A percentile compares a stretch with the other conserved stretches of the same genome.
These are phyloP conservation scores for Mentha longifolia DNA, from an alignment of 257 asterid species.

Conservation along the genomic window DNA sequence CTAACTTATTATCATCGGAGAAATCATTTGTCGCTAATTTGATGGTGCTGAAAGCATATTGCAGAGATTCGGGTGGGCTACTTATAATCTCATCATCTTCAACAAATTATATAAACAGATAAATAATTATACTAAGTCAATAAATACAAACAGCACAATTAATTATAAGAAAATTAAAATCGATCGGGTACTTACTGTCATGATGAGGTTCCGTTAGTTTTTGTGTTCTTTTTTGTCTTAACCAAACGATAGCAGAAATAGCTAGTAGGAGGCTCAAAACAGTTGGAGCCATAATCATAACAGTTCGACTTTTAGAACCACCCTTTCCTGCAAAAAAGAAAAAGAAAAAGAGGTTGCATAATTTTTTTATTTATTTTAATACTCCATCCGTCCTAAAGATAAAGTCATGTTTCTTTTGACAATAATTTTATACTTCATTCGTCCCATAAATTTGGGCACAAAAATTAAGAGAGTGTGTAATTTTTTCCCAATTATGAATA, in stretches of 20 bases:
- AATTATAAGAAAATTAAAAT: neutral
- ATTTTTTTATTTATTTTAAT: too few species aligned
- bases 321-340: slow-evolving; percentile 32
- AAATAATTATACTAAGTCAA: too few species aligned
- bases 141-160: too few species aligned
- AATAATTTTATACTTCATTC: too few species aligned
- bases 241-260: neutral
- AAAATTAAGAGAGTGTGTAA: too few species aligned
- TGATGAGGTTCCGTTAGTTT: neutral
- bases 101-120: neutral
- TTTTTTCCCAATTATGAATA: too few species aligned
- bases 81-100: too few species aligned
- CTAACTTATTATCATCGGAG: slow-evolving; percentile 36
- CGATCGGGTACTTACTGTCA: too few species aligned
- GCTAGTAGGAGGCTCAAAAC: slow-evolving; percentile 19
- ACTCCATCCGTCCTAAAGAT: too few species aligned
- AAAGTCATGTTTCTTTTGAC: too few species aligned
- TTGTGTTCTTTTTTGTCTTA: slow-evolving; percentile 13
- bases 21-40: slow-evolving; percentile 41
- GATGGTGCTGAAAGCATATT: slow-evolving; percentile 30
- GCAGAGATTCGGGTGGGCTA: slow-evolving; percentile 33
- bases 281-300: slow-evolving; percentile 18
- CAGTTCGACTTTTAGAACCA: slow-evolving; percentile 15
- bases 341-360: too few species aligned
- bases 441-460: too few species aligned